Evolutionary conservation across 306 rosid species (phyloP).

Genomic region (Mimosa pudica): DNA sequence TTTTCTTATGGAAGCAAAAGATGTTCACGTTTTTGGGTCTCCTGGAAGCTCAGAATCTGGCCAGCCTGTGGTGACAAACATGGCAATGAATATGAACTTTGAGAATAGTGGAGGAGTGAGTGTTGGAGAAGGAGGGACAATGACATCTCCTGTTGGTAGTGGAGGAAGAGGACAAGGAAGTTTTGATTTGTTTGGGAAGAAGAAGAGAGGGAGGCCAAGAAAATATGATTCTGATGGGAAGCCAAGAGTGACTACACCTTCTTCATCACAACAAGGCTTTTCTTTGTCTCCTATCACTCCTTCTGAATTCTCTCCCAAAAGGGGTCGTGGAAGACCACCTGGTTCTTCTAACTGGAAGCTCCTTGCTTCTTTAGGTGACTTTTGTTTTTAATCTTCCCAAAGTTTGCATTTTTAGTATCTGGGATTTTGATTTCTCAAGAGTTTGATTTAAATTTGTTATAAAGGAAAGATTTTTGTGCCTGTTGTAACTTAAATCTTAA

Average conservation of each 20-base stretch:
- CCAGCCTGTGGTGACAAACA: slow-evolving; percentile 35
- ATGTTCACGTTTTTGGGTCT: slow-evolving; percentile 44
- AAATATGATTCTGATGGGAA: slow-evolving; percentile 80
- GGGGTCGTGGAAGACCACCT: slow-evolving; percentile 65
- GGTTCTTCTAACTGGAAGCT: slow-evolving; percentile 59
- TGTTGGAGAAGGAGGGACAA: background rate
- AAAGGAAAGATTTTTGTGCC: background rate
- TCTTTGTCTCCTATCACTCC: slow-evolving; percentile 54
- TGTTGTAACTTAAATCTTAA: background rate
- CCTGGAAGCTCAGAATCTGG: slow-evolving; percentile 43
- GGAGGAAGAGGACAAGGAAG: slow-evolving; percentile 33
- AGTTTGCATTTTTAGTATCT: background rate
- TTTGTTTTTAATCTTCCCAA: background rate
- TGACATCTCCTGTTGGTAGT: slow-evolving; percentile 9
- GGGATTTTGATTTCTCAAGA: slow-evolving; percentile 17
- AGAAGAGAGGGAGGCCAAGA: slow-evolving; percentile 88
- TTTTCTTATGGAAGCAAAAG: slow-evolving; percentile 56
- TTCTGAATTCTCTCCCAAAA: slow-evolving; percentile 51
- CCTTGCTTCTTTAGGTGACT: slow-evolving; percentile 75
- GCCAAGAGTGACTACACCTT: slow-evolving; percentile 37
- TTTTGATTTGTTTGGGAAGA: slow-evolving; percentile 60
- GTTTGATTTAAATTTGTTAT: slow-evolving; percentile 17
- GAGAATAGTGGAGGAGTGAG: slow-evolving; percentile 3
- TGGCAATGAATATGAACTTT: background rate
- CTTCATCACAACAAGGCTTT: slow-evolving; percentile 48